Conservation (phyloP, 192 early-diverging fungal species). For the Radiomyces spectabilis region DNA sequence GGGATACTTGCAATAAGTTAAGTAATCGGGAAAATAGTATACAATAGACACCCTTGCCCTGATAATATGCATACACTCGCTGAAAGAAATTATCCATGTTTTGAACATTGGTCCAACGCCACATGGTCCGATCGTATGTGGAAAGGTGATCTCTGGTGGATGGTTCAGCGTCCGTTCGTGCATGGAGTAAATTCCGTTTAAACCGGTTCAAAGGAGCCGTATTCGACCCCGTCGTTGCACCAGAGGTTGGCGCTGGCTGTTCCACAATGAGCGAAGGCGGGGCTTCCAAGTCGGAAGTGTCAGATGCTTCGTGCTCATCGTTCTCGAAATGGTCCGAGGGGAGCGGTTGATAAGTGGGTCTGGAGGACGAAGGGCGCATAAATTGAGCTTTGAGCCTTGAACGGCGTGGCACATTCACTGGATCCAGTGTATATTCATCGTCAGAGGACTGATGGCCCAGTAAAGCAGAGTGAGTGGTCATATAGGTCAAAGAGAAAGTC, state of each 20-base stretch:
- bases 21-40: slow-evolving; percentile 71
- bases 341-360: too few relatives aligned
- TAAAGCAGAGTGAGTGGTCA: too few relatives aligned
- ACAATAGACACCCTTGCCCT: slow-evolving; percentile 79
- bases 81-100: slow-evolving; percentile 81
- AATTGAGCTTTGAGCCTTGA: too few relatives aligned
- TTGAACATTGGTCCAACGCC: slow-evolving; percentile 77
- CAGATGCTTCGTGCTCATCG: slow-evolving; percentile 2
- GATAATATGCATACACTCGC: slow-evolving; percentile 79
- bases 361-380: too few relatives aligned
- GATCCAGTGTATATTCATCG: too few relatives aligned
- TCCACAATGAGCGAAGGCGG: slow-evolving; percentile 61
- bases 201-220: slow-evolving; percentile 7
- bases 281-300: slow-evolving; percentile 40
- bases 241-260: slow-evolving; percentile 21
- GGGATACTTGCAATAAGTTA: slow-evolving; percentile 75
- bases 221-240: slow-evolving; percentile 13
- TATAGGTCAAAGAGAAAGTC: too few relatives aligned
- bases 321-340: not conserved
- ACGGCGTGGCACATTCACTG: too few relatives aligned
- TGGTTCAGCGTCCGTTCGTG: slow-evolving; percentile 3
- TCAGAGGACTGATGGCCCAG: too few relatives aligned
- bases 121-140: slow-evolving; percentile 57
- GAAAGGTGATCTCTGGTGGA: slow-evolving; percentile 36
- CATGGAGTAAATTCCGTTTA: slow-evolving; percentile 18